A percentile compares a stretch with the other conserved stretches of the same genome.
Evolutionary conservation across 129 eudicot species (phyloP).

Genomic region (Helichrysum umbraculigerum): DNA sequence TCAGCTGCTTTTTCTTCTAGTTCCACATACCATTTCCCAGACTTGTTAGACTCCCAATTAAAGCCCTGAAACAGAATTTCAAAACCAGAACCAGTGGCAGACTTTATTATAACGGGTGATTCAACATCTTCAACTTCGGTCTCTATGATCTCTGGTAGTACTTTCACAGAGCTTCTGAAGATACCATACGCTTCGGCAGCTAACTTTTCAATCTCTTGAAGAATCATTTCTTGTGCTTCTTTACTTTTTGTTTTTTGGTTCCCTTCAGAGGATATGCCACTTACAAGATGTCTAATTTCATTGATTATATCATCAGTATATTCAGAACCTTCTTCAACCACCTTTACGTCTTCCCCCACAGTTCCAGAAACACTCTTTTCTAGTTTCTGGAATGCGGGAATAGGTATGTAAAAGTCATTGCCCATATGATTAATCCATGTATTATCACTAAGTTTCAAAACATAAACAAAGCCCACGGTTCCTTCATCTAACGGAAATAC

Average conservation of each 20-base stretch:
- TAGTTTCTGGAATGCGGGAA: slow-evolving; percentile 31
- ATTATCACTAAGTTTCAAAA: slow-evolving; percentile 63
- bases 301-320: slow-evolving; percentile 73
- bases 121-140: slow-evolving; percentile 41
- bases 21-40: slow-evolving; percentile 89
- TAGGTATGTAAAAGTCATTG: slow-evolving; percentile 68
- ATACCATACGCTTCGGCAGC: slow-evolving; percentile 98
- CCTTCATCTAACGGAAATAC: slow-evolving; percentile 56
- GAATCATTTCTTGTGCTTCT: slow-evolving; percentile 74
- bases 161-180: slow-evolving; percentile 65
- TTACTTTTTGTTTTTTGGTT: slow-evolving; percentile 56
- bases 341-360: background rate
- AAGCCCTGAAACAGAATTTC: slow-evolving; percentile 90
- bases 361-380: slow-evolving; percentile 18
- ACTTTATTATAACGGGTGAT: slow-evolving; percentile 45
- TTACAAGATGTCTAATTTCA: slow-evolving; percentile 80
- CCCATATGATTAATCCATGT: slow-evolving; percentile 83
- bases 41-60: slow-evolving; percentile 95
- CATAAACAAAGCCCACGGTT: slow-evolving; percentile 66
- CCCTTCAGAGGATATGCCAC: slow-evolving; percentile 73
- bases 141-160: slow-evolving; percentile 37
- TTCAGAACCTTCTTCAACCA: slow-evolving; percentile 32
- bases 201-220: slow-evolving; percentile 90
- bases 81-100: slow-evolving; percentile 90
- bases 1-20: slow-evolving; percentile 66